Percentiles rank a stretch among this genome's conserved stretches.
Evolutionary conservation across 495 filamentous ascomycete genomes (phyloP).

Genomic region (Trichoderma orchidacearum): DNA sequence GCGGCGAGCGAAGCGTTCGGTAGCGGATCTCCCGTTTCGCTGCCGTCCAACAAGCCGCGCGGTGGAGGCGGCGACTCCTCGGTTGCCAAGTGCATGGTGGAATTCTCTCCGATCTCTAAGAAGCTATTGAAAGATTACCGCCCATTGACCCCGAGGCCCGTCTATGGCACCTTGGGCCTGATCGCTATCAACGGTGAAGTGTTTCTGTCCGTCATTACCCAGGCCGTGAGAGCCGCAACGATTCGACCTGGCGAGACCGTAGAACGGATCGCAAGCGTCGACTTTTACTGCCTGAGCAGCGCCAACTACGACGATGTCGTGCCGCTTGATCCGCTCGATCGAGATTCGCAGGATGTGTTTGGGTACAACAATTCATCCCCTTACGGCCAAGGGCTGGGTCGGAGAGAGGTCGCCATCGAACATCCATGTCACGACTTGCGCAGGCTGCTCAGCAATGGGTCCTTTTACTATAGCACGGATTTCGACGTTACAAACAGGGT

Average conservation of each 20-base stretch:
- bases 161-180: constrained; percentile 79
- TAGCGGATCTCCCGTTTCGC: constrained; percentile 37
- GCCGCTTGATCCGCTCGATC: constrained; percentile 33
- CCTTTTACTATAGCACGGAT: constrained; percentile 94
- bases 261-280: constrained; percentile 72
- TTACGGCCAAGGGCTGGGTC: constrained; percentile 44
- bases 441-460: constrained; percentile 86
- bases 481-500: constrained; percentile 92
- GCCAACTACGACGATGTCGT: constrained; percentile 72
- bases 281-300: constrained; percentile 85
- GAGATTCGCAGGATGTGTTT: constrained; percentile 30
- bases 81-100: constrained; percentile 60
- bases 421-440: constrained; percentile 83
- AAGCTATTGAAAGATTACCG: constrained; percentile 61
- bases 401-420: constrained; percentile 54
- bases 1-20: constrained; percentile 29
- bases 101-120: constrained; percentile 55
- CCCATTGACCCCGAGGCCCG: constrained; percentile 54
- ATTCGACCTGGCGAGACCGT: constrained; percentile 80
- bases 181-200: constrained; percentile 77
- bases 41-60: constrained; percentile 25
- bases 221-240: constrained; percentile 61
- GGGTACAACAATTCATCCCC: constrained; percentile 6
- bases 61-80: constrained; percentile 22
- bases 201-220: constrained; percentile 83